Base-by-base conservation (phyloP, 2,329 filamentous ascomycete genomes). In the Monilinia vaccinii-corymbosi region DNA sequence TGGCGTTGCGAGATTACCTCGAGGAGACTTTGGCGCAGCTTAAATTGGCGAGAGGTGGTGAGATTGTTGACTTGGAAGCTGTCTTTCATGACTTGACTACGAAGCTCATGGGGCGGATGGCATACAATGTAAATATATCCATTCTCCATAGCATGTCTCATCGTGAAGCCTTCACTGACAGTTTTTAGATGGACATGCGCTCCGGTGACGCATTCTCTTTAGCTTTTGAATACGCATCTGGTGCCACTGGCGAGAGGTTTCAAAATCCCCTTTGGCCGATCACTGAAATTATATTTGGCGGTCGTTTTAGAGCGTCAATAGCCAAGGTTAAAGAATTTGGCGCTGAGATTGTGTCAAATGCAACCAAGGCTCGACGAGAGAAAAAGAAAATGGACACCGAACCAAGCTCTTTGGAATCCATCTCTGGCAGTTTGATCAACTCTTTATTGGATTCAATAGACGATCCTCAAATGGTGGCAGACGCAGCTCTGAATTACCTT, bases 21-120 rank as follows among this genome's bases (percentile, higher is more conserved):
- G 70, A 68, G 0, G 73, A 77, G 38, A 78, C 74, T 28, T 68
- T 81, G 6, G 61, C 67, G 0, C 52, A 66, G 1, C 72, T 86
- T 4, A 66, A 72, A 56, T 55, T 65, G 0, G 32, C 47, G 8
- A 49, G 69, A 2, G 66, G 62, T 0, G 66, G 67, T 1, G 65
- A 61, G 1, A 62, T 73, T 0, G 72, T 85, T 1, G 81, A 87
- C 67, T 70, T 87, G 51, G 82, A 86, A 65, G 74, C 73, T n/a
- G 73, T 83, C 2, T 80, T 86, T 49, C 81, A 84, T 57, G 83
- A 86, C 68, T 78, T 87, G 49, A 87, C 84, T 1, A 86, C 83
- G 25, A 77, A 82, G 61, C 68, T 87, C 28, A 86, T 87, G 80
- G 84, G 84, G n/a, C 78, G 78, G 62, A 84, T 86, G 81, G 84